Base-by-base conservation (phyloP, 495 filamentous ascomycete species). In the Lasiosphaeria hispida region DNA sequence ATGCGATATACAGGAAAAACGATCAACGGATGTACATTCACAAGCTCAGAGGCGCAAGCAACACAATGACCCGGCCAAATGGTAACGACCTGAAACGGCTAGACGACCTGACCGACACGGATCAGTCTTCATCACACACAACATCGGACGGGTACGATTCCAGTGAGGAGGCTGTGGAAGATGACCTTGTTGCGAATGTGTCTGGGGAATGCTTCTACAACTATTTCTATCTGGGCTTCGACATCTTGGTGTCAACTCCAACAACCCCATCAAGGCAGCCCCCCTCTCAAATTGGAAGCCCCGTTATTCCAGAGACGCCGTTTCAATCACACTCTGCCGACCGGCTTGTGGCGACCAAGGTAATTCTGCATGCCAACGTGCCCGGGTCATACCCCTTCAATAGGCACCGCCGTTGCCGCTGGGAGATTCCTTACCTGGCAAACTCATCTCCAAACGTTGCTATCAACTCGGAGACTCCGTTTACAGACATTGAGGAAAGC, bases 341-440 rank as follows among this genome's bases (percentile, higher is more conserved):
- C 58, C 85, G 85, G 42, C 75, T 90, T 3, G 89, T 92, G 0
- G 94, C 90, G 10, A 92, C 90, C 5, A 97, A 98, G 69, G 71
- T 98, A 10, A 84, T 96, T 42, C 74, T 97, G 1, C 94, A 98
- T 72, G 90, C 86, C 34, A 98, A 98, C 65, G 85, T 98, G 3
- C 94, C 94, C 4, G 94, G 94, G 0, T 96, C 91, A 4, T 97
- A 97, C 74, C 88, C 91, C 6, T 98, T 98, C 76, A 96, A 98
- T 69, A 83, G 94, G 19, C 91, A 97, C 70, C 87, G 94, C 8
- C 83, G 94, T 59, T 91, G 87, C 61, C 85, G 92, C 33, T 98
- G 94, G 94, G 83, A 83, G 53, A 85, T 98, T 45, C 72, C 80
- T 47, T 83, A 90, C 57, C 68, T 87, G 13, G 61, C 65, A 15